Conservation (phyloP, 176 grass and related monocot species). For the Thinopyrum elongatum region DNA sequence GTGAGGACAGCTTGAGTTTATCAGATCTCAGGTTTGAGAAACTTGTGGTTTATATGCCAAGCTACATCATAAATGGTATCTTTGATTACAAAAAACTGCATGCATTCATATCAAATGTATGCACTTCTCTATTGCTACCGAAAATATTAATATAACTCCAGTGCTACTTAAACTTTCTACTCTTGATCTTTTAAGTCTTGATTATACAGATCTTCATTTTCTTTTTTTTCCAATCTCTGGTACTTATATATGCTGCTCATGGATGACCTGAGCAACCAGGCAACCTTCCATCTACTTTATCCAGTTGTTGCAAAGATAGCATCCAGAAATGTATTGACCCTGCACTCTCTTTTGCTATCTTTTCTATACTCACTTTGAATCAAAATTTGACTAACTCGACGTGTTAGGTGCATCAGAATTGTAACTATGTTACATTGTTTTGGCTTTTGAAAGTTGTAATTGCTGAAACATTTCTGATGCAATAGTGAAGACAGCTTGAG, state of each 20-base stretch:
- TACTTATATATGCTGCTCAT: neutral
- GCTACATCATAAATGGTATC: constrained; percentile 41
- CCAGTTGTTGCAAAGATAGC: neutral
- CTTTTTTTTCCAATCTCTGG: neutral
- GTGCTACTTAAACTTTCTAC: neutral
- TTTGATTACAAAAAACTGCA: neutral
- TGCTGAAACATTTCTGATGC: constrained; percentile 65
- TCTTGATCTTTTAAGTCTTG: neutral
- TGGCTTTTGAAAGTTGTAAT: constrained; percentile 40
- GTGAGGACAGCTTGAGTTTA: constrained; percentile 62
- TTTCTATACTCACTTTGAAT: neutral
- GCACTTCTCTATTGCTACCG: constrained; percentile 26
- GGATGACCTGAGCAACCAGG: constrained; percentile 2
- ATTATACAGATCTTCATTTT: neutral
- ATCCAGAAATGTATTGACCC: neutral
- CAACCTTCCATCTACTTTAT: neutral
- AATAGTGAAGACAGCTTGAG: constrained; percentile 58
- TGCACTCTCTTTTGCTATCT: neutral
- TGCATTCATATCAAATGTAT: constrained; percentile 40
- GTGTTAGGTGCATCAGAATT: constrained; percentile 31
- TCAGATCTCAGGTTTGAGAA: constrained; percentile 70
- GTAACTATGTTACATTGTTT: constrained; percentile 53
- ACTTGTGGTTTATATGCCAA: constrained; percentile 76
- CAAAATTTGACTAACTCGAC: neutral
- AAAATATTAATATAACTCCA: constrained; percentile 25